Evolutionary conservation across 805 yeast species (phyloP).

Genomic region (Saturnispora besseyi): DNA sequence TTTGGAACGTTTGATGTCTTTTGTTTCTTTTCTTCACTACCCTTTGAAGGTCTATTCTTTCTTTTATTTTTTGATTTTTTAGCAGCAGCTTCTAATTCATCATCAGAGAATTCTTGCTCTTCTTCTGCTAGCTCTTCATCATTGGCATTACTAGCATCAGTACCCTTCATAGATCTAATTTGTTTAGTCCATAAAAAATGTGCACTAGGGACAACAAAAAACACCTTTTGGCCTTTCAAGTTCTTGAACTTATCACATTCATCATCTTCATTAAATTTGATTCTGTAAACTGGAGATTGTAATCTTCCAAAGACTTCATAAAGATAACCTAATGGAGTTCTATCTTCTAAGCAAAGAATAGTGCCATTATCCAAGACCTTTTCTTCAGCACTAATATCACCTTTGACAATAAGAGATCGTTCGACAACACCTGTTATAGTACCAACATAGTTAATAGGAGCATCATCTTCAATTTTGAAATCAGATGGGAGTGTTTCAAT

Average conservation of each 20-base stretch:
- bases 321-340: conserved; percentile 62
- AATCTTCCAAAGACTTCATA: conserved; percentile 88
- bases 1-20: conserved; percentile 5
- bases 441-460: conserved; percentile 70
- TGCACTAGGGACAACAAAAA: conserved; percentile 72
- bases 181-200: conserved; percentile 69
- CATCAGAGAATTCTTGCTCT: conserved; percentile 93
- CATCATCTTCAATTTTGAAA: conserved; percentile 46
- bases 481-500: conserved; percentile 63
- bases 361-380: conserved; percentile 75
- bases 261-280: conserved; percentile 49
- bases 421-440: conserved; percentile 61
- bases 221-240: conserved; percentile 49
- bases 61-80: conserved; percentile 58
- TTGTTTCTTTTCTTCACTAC: conserved; percentile 6
- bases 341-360: conserved; percentile 66
- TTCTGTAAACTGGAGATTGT: conserved; percentile 71
- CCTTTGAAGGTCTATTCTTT: conserved; percentile 16
- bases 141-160: conserved; percentile 90
- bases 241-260: conserved; percentile 39
- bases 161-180: conserved; percentile 66
- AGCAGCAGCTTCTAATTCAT: conserved; percentile 72
- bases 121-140: conserved; percentile 92
- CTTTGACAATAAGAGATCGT: conserved; percentile 60
- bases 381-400: conserved; percentile 73